Evolutionary conservation across 2,329 filamentous ascomycete genomes (phyloP).

Genomic region (Cladophialophora bantiana): DNA sequence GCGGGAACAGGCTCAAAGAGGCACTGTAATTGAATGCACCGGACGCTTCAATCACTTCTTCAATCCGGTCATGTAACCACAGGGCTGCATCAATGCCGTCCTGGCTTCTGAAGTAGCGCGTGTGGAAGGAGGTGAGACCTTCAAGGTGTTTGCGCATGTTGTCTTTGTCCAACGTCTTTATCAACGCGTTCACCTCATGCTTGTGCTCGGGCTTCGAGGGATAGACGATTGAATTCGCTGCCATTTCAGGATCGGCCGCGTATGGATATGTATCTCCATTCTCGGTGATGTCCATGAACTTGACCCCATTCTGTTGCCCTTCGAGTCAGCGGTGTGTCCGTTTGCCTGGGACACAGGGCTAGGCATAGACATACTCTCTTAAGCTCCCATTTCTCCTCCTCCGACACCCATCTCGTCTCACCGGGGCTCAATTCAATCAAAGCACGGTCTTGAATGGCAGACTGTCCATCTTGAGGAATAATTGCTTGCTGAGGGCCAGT

Average conservation of each 20-base stretch:
- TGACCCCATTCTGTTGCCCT: slow-evolving; percentile 72
- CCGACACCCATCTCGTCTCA: slow-evolving; percentile 84
- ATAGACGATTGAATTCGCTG: slow-evolving; percentile 61
- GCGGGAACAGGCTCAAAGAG: slow-evolving; percentile 74
- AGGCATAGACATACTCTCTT: slow-evolving; percentile 67
- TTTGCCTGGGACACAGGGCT: not conserved
- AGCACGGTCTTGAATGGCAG: slow-evolving; percentile 60
- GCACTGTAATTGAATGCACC: slow-evolving; percentile 73
- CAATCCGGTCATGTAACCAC: slow-evolving; percentile 82
- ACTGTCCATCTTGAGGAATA: slow-evolving; percentile 26
- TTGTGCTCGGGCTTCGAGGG: slow-evolving; percentile 72
- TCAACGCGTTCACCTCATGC: slow-evolving; percentile 70
- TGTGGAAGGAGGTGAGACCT: slow-evolving; percentile 67
- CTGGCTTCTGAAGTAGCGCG: slow-evolving; percentile 64
- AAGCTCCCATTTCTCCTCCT: slow-evolving; percentile 93
- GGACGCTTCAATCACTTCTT: slow-evolving; percentile 72
- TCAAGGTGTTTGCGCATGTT: slow-evolving; percentile 81
- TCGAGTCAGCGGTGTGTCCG: slow-evolving; percentile 23
- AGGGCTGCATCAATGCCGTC: slow-evolving; percentile 82
- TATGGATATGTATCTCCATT: slow-evolving; percentile 67
- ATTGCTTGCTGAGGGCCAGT: slow-evolving; percentile 43
- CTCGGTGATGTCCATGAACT: slow-evolving; percentile 95
- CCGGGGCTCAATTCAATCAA: slow-evolving; percentile 86
- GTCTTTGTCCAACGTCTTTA: slow-evolving; percentile 73
- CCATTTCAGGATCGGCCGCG: slow-evolving; percentile 45